Evolutionary conservation across 1,284 basidiomycete genomes (phyloP).

Genomic region (Pyrrhoderma noxium): DNA sequence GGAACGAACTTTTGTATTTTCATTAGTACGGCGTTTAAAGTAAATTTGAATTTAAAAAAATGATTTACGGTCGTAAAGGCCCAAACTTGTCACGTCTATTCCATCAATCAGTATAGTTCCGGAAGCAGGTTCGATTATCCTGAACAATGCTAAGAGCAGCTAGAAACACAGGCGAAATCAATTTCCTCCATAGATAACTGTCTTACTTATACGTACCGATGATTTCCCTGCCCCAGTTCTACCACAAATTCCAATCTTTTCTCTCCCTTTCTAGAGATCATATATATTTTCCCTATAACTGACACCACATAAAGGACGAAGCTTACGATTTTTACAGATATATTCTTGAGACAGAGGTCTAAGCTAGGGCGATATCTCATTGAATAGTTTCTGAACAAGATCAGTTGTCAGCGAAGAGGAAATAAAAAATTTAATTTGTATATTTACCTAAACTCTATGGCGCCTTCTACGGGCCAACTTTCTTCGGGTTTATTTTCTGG

Average conservation of each 20-base stretch:
- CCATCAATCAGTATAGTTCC: conserved; percentile 83
- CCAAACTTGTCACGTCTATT: conserved; percentile 77
- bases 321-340: conserved; percentile 59
- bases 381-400: conserved; percentile 53
- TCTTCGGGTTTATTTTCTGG: conserved; percentile 52
- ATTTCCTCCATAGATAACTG: neutral
- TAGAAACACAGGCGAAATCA: conserved; percentile 21
- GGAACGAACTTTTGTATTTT: conserved; percentile 46
- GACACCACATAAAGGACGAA: conserved; percentile 20
- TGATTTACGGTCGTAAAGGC: conserved; percentile 40
- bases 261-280: conserved; percentile 49
- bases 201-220: conserved; percentile 42
- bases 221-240: conserved; percentile 93
- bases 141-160: conserved; percentile 62
- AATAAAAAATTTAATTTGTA: neutral
- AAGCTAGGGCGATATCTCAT: conserved; percentile 80
- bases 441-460: conserved; percentile 64
- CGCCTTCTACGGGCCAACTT: conserved; percentile 74
- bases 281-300: neutral
- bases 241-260: conserved; percentile 83
- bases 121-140: conserved; percentile 75
- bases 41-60: neutral
- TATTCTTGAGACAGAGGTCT: conserved; percentile 69
- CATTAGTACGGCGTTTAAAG: conserved; percentile 1
- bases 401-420: neutral